phyloP scores from a whole-genome alignment of 140 eudicot species.

The Erigeron philadelphicus region DNA sequence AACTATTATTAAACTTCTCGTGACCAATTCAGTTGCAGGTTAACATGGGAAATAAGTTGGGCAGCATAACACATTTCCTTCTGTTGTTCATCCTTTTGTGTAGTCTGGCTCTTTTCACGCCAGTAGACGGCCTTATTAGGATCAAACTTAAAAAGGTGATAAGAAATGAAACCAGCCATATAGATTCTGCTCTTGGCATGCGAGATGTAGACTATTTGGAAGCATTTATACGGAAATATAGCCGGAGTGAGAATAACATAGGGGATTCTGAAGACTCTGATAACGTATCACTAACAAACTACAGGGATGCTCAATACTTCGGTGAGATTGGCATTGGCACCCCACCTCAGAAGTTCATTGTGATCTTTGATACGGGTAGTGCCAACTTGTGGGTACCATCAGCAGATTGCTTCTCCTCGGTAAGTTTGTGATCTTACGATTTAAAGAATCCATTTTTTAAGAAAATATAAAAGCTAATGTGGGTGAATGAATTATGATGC shows the following conservation, averaged over 20 bases:
- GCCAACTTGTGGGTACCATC: slow-evolving; percentile 21
- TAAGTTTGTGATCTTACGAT: background rate
- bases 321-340: slow-evolving; percentile 17
- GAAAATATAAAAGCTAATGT: background rate
- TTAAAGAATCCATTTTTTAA: too few relatives aligned
- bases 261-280: background rate
- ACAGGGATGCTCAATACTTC: slow-evolving; percentile 13
- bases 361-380: slow-evolving; percentile 17
- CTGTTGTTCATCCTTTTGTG: background rate
- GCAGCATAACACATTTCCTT: background rate
- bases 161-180: background rate
- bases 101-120: background rate
- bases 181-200: background rate
- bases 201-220: background rate
- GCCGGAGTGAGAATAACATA: background rate
- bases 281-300: slow-evolving; percentile 5
- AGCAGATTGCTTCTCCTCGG: slow-evolving; percentile 8
- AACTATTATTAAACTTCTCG: background rate
- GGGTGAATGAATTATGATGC: background rate
- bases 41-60: background rate
- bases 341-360: slow-evolving; percentile 5
- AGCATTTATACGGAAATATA: background rate
- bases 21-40: background rate
- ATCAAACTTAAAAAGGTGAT: background rate
- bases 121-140: background rate